Evolutionary conservation across 2,329 filamentous ascomycete species (phyloP).

Genomic region (Pseudogymnoascus sp.): DNA sequence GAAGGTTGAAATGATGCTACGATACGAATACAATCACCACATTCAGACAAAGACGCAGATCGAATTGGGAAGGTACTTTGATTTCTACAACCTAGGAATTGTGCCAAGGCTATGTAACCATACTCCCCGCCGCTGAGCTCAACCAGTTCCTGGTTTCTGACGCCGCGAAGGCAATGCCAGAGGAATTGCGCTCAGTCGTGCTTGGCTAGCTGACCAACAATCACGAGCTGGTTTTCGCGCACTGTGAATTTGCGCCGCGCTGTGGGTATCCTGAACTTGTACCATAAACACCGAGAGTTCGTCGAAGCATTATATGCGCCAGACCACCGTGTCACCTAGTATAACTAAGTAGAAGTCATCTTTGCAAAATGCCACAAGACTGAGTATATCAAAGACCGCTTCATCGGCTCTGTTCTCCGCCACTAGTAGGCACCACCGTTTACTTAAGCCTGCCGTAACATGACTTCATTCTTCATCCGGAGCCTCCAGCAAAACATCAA

Average conservation of each 20-base stretch:
- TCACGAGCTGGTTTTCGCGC: constrained; percentile 13
- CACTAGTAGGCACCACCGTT: not conserved
- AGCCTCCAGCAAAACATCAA: constrained; percentile 6
- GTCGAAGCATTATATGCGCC: not conserved
- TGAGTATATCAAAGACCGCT: constrained; percentile 5
- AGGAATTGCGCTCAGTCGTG: not conserved
- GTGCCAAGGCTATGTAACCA: not conserved
- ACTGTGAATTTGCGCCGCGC: not conserved
- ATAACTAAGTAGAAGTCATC: constrained; percentile 8
- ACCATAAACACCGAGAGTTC: not conserved
- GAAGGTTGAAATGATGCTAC: not conserved
- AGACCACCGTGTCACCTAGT: not conserved
- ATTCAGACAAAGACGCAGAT: not conserved
- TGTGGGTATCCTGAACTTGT: not conserved
- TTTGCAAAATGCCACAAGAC: not conserved
- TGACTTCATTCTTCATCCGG: constrained; percentile 9
- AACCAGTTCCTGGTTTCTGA: constrained; percentile 11
- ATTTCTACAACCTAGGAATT: not conserved
- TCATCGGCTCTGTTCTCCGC: not conserved
- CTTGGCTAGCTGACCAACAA: constrained; percentile 22
- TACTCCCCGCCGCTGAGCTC: not conserved
- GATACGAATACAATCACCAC: not conserved
- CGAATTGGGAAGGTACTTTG: not conserved
- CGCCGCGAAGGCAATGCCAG: not conserved
- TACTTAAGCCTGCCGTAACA: not conserved